Conservation (phyloP, 306 rosid genomes). For the Mucuna pruriens region DNA sequence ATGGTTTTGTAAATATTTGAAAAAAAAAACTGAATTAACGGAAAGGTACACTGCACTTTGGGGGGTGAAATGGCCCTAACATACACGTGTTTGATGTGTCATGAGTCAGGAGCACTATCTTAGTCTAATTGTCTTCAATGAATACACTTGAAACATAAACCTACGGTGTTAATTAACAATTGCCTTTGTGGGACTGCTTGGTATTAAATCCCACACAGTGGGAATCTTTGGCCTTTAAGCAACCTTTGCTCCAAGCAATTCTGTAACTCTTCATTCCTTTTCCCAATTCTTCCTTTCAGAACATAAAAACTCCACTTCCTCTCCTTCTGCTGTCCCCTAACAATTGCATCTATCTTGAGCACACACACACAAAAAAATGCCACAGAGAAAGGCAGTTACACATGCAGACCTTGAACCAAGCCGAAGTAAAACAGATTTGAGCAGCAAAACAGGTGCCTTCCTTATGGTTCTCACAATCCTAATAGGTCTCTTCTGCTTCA, state of each 20-base stretch:
- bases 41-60: slow-evolving; percentile 34
- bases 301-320: slow-evolving; percentile 20
- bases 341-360: slow-evolving; percentile 28
- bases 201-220: slow-evolving; percentile 42
- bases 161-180: slow-evolving; percentile 40
- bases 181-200: slow-evolving; percentile 46
- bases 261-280: slow-evolving; percentile 47
- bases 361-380: slow-evolving; percentile 26
- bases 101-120: slow-evolving; percentile 32
- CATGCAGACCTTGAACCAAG: slow-evolving; percentile 91
- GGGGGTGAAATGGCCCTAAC: slow-evolving; percentile 18
- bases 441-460: slow-evolving; percentile 73
- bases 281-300: slow-evolving; percentile 28
- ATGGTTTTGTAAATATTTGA: neutral
- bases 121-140: slow-evolving; percentile 37
- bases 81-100: slow-evolving; percentile 42
- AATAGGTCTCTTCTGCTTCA: slow-evolving; percentile 75
- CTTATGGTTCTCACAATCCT: slow-evolving; percentile 68
- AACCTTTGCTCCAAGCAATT: slow-evolving; percentile 92
- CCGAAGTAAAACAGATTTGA: slow-evolving; percentile 53
- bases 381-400: slow-evolving; percentile 73
- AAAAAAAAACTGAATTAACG: slow-evolving; percentile 40
- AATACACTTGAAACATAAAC: slow-evolving; percentile 40
- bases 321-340: slow-evolving; percentile 6
- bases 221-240: slow-evolving; percentile 81